Base-by-base conservation (phyloP, 352 stramenopile species). In the Phytophthora cactorum region DNA sequence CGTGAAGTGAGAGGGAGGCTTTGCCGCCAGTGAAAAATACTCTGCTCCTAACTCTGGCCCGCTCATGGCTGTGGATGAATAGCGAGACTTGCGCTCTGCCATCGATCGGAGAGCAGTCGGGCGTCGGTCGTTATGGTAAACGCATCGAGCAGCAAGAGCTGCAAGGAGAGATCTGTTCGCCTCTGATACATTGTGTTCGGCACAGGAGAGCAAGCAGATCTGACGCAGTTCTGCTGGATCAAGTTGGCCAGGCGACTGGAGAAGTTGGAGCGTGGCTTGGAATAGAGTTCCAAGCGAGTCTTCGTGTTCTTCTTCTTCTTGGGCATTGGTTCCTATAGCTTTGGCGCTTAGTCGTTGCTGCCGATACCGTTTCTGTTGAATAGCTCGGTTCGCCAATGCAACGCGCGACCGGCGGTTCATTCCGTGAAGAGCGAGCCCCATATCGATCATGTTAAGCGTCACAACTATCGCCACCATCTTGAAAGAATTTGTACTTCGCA, bases 201-300 rank as follows among this genome's bases (percentile, higher is more conserved):
- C 62, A 34, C 72, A 70, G 0, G 72, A 80, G 1, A 77, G 43
- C 34, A 80, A 12, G 41, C 69, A 72, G 39, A 80, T 80, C 36
- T 76, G 63, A 22, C 72, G 64, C 5, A 79, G 47, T 29, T 69
- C 64, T n/a, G 65, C 68, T 11, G 68, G 59, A 12, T 79, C 72
- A 1, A 79, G 68, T 31, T 77, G 68, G 1, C 68, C 72, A 29
- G 72, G 72, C 15, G 59, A 25, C 17, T 77, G 54, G 2, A 79
- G 61, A 10, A 79, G 46, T 15, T 64, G 38, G 2, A 79, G 32
- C 1, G 72, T 70, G 5, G 59, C 60, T 38, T 73, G 49, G n/a
- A 77, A 63, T 3, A 79, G 32, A 5, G 62, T 71, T 38, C 67
- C 67, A 4, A 75, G 45, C 3, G 67, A 75, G 36, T 75, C 38